A percentile compares a stretch with the other conserved stretches of the same genome.
These are phyloP conservation scores for Rhodotorula sp. DNA, from an alignment of 1,284 basidiomycete genomes.

Conservation along the genomic window DNA sequence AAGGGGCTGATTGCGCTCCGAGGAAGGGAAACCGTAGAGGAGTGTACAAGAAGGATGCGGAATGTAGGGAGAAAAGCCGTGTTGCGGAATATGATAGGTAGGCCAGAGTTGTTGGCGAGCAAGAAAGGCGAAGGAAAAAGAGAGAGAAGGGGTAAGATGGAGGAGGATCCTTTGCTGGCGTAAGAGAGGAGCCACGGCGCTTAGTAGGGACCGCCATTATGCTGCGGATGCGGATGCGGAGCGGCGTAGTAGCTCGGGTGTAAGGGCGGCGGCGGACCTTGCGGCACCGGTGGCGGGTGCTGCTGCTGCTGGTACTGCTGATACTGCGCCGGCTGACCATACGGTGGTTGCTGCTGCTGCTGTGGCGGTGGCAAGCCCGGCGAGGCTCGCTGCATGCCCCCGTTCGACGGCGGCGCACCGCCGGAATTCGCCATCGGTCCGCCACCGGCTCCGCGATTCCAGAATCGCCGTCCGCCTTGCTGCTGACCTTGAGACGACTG, in stretches of 20 bases:
- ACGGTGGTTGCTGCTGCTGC: background rate
- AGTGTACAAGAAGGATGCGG: background rate
- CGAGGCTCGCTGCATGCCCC: background rate
- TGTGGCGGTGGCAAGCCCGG: background rate
- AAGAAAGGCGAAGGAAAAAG: background rate
- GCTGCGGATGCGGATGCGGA: background rate
- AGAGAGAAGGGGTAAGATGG: background rate
- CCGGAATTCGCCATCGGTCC: background rate
- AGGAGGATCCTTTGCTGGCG: background rate
- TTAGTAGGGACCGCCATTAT: slow-evolving; percentile 1
- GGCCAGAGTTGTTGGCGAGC: background rate
- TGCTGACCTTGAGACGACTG: slow-evolving; percentile 6
- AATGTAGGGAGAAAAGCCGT: too few relatives aligned
- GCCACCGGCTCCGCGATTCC: slow-evolving; percentile 9
- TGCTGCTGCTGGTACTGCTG: background rate
- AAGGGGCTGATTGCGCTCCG: too few relatives aligned
- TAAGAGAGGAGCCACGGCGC: background rate
- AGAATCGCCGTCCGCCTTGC: slow-evolving; percentile 17
- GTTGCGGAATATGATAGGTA: background rate
- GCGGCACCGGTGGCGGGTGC: background rate
- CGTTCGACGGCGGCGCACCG: background rate
- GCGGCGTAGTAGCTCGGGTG: background rate
- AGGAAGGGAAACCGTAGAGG: background rate
- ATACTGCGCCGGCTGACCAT: background rate
- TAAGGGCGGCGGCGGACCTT: background rate